Percentiles rank a stretch among this genome's conserved stretches.
phyloP scores from a whole-genome alignment of 495 filamentous ascomycete genomes.

The Schizothecium vesticola region DNA sequence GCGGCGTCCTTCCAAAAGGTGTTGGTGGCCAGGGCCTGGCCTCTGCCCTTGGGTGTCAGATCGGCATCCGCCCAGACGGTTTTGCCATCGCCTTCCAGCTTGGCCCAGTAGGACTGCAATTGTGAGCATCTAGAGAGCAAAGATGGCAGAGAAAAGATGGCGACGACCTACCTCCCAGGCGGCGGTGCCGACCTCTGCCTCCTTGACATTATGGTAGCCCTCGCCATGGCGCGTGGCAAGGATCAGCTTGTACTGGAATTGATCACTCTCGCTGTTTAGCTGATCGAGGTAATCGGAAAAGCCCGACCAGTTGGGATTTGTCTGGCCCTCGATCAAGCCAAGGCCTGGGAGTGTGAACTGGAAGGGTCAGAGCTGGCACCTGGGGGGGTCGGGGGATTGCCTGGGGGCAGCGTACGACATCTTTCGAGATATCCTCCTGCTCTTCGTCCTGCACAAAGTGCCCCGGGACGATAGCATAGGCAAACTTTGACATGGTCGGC shows the following conservation, averaged over 20 bases:
- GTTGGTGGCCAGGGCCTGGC: constrained; percentile 58
- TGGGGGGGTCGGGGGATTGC: not conserved
- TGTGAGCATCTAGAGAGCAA: not conserved
- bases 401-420: not conserved
- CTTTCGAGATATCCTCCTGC: not conserved
- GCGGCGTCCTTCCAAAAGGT: constrained; percentile 58
- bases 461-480: not conserved
- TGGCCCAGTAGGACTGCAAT: constrained; percentile 55
- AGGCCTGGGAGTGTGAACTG: constrained; percentile 24
- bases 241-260: constrained; percentile 30
- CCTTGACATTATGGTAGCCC: constrained; percentile 36
- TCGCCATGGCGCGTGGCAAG: constrained; percentile 33
- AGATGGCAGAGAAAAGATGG: not conserved
- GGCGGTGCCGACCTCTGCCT: constrained; percentile 28
- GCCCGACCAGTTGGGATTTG: constrained; percentile 28
- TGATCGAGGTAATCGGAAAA: constrained; percentile 27
- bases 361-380: not conserved
- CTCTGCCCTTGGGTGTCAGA: constrained; percentile 54
- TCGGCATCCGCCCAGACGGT: constrained; percentile 64
- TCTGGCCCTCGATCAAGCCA: constrained; percentile 29
- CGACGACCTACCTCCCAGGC: constrained; percentile 30
- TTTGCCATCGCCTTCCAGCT: constrained; percentile 60
- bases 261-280: constrained; percentile 16
- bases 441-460: constrained; percentile 5
- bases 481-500: not conserved